These are phyloP conservation scores for Scedosporium boydii DNA, from an alignment of 2,329 filamentous ascomycete species.

Conservation along the genomic window DNA sequence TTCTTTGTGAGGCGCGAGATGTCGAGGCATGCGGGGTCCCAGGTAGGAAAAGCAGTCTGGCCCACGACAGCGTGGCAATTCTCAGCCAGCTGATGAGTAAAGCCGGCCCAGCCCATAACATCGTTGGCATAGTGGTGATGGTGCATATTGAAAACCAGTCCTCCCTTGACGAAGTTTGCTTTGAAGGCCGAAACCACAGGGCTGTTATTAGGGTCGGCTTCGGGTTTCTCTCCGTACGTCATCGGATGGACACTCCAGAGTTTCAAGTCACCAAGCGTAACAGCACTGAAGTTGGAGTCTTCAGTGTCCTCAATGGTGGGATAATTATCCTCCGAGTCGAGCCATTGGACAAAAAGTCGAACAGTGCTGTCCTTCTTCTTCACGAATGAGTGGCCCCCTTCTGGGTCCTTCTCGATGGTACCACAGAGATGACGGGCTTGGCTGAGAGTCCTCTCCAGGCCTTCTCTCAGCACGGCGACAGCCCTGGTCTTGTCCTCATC, in stretches of 20 bases:
- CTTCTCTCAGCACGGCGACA: conserved; percentile 19
- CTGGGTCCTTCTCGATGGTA: conserved; percentile 26
- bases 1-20: conserved; percentile 21
- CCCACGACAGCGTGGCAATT: conserved; percentile 27
- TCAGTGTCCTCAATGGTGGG: conserved; percentile 29
- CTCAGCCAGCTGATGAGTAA: conserved; percentile 29
- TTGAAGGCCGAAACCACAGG: conserved; percentile 27
- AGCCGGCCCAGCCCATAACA: conserved; percentile 29
- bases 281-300: conserved; percentile 21
- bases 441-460: conserved; percentile 25
- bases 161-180: conserved; percentile 30
- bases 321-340: conserved; percentile 23
- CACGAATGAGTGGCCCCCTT: conserved; percentile 24
- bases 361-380: conserved; percentile 24
- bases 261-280: conserved; percentile 21
- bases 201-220: conserved; percentile 22
- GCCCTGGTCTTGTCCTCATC: conserved; percentile 19
- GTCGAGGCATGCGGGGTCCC: conserved; percentile 25
- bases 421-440: conserved; percentile 28
- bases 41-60: conserved; percentile 20
- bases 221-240: conserved; percentile 28
- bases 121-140: conserved; percentile 33
- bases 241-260: conserved; percentile 25
- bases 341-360: conserved; percentile 24
- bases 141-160: conserved; percentile 30